A percentile compares a stretch with the other conserved stretches of the same genome.
Conservation (phyloP, 345 rosid species). For the Odontarrhena argentea region DNA sequence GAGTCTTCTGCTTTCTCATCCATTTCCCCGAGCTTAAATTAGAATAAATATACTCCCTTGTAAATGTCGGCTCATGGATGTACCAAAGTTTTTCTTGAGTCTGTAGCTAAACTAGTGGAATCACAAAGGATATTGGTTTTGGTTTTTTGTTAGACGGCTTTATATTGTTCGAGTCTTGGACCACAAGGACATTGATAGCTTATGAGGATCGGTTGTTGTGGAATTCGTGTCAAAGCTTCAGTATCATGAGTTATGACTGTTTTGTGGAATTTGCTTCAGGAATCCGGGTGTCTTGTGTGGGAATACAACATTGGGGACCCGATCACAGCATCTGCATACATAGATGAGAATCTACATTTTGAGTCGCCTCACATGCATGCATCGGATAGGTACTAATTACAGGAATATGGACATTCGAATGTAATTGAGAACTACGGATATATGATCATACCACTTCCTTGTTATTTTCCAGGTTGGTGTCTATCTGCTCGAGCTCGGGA, state of each 20-base stretch:
- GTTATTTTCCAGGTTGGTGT: slow-evolving; percentile 64
- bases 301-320: slow-evolving; percentile 70
- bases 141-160: background rate
- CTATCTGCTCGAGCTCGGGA: slow-evolving; percentile 74
- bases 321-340: slow-evolving; percentile 81
- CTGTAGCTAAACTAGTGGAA: background rate
- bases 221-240: slow-evolving; percentile 22
- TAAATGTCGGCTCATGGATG: background rate
- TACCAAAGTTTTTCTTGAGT: slow-evolving; percentile 7
- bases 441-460: slow-evolving; percentile 1
- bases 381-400: slow-evolving; percentile 58
- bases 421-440: background rate
- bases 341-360: slow-evolving; percentile 75
- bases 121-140: slow-evolving; percentile 7
- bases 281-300: slow-evolving; percentile 67
- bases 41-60: slow-evolving; percentile 5
- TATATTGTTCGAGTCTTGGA: background rate
- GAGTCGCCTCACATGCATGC: slow-evolving; percentile 41
- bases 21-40: background rate
- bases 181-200: slow-evolving; percentile 5
- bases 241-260: slow-evolving; percentile 26
- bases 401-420: slow-evolving; percentile 19
- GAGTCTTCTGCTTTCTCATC: background rate
- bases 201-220: slow-evolving; percentile 17
- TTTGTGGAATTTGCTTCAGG: slow-evolving; percentile 50